Conservation (phyloP, 1,284 basidiomycete species). For the Mycena citricolor region DNA sequence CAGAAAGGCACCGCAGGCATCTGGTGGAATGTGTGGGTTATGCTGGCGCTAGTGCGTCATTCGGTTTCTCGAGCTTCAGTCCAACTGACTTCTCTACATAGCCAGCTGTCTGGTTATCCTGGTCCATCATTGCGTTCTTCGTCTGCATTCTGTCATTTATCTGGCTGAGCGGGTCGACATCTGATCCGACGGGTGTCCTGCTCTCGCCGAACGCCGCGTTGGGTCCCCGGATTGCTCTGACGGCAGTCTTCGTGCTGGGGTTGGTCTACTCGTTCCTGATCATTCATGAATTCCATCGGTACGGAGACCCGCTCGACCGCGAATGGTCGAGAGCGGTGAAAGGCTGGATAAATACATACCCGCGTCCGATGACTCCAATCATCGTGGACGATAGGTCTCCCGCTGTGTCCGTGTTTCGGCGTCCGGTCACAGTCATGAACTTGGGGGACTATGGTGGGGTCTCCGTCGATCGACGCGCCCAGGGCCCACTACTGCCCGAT, state of each 20-base stretch:
- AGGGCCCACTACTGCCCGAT: slow-evolving; percentile 1
- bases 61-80: background rate
- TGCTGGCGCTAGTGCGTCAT: slow-evolving; percentile 42
- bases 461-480: background rate
- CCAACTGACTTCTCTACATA: background rate
- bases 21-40: slow-evolving; percentile 63
- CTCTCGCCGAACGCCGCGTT: slow-evolving; percentile 25
- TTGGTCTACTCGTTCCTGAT: slow-evolving; percentile 55
- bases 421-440: slow-evolving; percentile 7
- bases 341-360: background rate
- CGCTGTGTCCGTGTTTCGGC: background rate
- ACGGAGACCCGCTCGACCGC: slow-evolving; percentile 39
- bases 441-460: background rate
- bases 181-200: slow-evolving; percentile 31
- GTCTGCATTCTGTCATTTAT: slow-evolving; percentile 64
- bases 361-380: background rate
- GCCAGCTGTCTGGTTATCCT: slow-evolving; percentile 34
- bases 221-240: slow-evolving; percentile 48
- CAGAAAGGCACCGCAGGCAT: slow-evolving; percentile 33
- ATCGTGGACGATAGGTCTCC: background rate
- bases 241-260: slow-evolving; percentile 51
- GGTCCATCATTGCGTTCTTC: slow-evolving; percentile 67
- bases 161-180: slow-evolving; percentile 57
- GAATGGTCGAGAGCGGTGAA: slow-evolving; percentile 23
- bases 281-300: slow-evolving; percentile 52